phyloP scores from a whole-genome alignment of 2,329 filamentous ascomycete species.

The Colletotrichum limetticola region DNA sequence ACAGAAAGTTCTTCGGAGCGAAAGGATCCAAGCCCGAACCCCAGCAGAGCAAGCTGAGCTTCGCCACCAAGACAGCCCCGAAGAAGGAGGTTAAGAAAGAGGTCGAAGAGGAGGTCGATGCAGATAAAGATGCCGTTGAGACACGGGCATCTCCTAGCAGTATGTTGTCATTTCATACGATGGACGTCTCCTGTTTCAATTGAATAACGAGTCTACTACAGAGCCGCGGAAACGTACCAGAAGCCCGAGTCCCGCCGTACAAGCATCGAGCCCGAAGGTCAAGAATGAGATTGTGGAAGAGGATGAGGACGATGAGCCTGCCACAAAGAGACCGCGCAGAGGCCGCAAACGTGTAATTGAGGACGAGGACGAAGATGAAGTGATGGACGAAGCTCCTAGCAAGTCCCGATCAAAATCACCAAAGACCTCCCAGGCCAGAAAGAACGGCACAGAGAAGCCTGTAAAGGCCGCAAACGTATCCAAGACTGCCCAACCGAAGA shows the following conservation, averaged over 20 bases:
- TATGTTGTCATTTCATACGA: neutral
- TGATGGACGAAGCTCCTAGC: conserved; percentile 47
- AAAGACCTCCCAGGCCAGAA: conserved; percentile 9
- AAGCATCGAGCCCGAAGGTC: conserved; percentile 38
- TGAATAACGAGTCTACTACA: conserved; percentile 31
- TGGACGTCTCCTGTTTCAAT: neutral
- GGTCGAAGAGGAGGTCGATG: conserved; percentile 46
- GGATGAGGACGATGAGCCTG: conserved; percentile 68
- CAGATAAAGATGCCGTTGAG: conserved; percentile 43
- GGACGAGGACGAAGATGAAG: conserved; percentile 64
- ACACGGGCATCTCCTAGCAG: conserved; percentile 48
- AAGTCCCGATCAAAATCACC: conserved; percentile 36
- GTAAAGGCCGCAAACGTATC: conserved; percentile 37
- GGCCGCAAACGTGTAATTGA: conserved; percentile 52
- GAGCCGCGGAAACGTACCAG: conserved; percentile 60
- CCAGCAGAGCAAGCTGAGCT: conserved; percentile 83
- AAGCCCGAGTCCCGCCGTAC: conserved; percentile 36
- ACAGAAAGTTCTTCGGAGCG: conserved; percentile 86
- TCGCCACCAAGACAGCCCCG: conserved; percentile 66
- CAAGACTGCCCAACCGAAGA: conserved; percentile 26
- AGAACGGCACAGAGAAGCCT: conserved; percentile 26
- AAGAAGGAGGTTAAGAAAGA: conserved; percentile 47
- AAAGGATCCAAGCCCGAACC: conserved; percentile 67
- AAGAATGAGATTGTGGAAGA: conserved; percentile 53
- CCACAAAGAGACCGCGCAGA: conserved; percentile 66